Evolutionary conservation across 306 rosid genomes (phyloP).

Genomic region (Arachis hypogaea): DNA sequence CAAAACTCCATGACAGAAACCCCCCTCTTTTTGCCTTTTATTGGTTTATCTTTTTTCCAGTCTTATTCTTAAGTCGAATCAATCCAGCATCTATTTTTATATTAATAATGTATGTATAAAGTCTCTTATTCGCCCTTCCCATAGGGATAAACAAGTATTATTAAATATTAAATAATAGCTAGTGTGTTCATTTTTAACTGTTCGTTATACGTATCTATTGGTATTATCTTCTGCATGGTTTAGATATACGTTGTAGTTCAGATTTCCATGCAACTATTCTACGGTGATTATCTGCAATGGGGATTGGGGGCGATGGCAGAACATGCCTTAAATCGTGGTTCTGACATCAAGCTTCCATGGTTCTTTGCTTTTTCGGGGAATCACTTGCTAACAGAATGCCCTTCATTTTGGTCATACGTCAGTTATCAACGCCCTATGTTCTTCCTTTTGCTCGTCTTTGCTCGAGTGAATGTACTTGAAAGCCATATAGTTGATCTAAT

Average conservation of each 20-base stretch:
- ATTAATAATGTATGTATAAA: background rate
- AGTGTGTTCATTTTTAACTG: background rate
- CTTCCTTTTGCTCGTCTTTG: background rate
- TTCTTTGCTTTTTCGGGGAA: background rate
- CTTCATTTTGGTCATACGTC: background rate
- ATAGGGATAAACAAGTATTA: background rate
- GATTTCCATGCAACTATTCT: background rate
- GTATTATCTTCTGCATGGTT: background rate
- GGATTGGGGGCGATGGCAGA: constrained; percentile 8
- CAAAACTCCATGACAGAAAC: too few species aligned
- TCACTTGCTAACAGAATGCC: constrained; percentile 2
- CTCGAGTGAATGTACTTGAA: background rate
- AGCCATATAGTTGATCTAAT: background rate
- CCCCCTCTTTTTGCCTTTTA: background rate
- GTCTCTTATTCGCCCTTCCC: background rate
- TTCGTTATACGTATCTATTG: background rate
- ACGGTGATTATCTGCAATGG: background rate
- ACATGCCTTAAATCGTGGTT: background rate
- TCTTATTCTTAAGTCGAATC: background rate
- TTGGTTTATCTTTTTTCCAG: background rate
- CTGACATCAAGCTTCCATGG: background rate
- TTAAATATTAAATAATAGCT: background rate
- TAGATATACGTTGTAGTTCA: background rate
- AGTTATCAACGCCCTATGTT: background rate
- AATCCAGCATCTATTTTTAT: background rate